Evolutionary conservation across 2,329 filamentous ascomycete genomes (phyloP).

Genomic region (Hymenoscyphus salicellus): DNA sequence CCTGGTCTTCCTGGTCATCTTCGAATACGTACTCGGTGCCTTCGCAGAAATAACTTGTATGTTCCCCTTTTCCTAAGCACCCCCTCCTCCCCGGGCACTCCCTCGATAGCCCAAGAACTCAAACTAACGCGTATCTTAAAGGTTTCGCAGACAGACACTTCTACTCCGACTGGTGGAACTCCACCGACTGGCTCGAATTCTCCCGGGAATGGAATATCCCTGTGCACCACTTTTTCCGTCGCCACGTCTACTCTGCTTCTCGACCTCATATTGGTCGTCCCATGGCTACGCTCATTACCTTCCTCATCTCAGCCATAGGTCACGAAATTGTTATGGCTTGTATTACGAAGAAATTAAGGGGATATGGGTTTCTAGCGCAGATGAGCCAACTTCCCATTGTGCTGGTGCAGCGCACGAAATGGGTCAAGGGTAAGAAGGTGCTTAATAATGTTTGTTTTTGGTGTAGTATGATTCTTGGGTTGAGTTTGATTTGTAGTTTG

Average conservation of each 20-base stretch:
- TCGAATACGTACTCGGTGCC: constrained; percentile 91
- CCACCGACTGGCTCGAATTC: constrained; percentile 91
- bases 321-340: constrained; percentile 97
- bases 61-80: too few relatives aligned
- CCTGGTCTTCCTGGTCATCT: constrained; percentile 95
- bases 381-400: constrained; percentile 97
- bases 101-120: not conserved
- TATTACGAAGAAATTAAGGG: constrained; percentile 93
- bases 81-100: too few relatives aligned
- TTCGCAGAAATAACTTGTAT: constrained; percentile 84
- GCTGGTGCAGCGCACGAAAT: constrained; percentile 78
- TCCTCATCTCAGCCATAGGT: constrained; percentile 81
- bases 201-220: constrained; percentile 97
- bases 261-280: constrained; percentile 71
- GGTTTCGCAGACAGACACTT: constrained; percentile 88
- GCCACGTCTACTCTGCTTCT: constrained; percentile 88
- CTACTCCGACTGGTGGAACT: constrained; percentile 77
- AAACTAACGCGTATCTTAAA: constrained; percentile 6
- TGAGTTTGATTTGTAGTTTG: constrained; percentile 55
- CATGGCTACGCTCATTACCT: constrained; percentile 83
- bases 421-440: constrained; percentile 70
- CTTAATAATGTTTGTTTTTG: constrained; percentile 90
- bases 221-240: constrained; percentile 89
- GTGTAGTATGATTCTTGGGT: constrained; percentile 84
- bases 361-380: constrained; percentile 91